phyloP scores from a whole-genome alignment of 352 stramenopile species.

The Pythium aquatile region DNA sequence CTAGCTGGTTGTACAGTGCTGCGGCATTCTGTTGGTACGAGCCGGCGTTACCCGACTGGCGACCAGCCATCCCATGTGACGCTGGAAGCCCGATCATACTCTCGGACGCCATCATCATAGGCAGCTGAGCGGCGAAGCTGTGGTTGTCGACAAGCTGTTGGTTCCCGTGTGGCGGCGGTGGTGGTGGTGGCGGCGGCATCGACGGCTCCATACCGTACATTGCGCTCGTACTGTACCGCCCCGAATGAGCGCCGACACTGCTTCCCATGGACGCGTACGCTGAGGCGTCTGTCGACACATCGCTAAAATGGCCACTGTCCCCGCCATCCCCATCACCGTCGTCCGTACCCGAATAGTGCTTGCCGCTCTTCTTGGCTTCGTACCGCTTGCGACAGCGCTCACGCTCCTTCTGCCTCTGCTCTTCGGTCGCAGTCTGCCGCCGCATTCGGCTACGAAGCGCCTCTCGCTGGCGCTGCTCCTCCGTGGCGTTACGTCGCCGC shows the following conservation, averaged over 20 bases:
- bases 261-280: constrained; percentile 34
- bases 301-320: constrained; percentile 14
- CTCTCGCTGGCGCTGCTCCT: constrained; percentile 63
- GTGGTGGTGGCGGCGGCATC: not conserved
- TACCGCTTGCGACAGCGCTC: constrained; percentile 70
- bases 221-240: constrained; percentile 23
- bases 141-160: not conserved
- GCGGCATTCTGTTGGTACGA: constrained; percentile 6
- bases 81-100: not conserved
- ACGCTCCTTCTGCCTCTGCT: constrained; percentile 55
- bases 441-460: constrained; percentile 53
- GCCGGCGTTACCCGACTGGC: not conserved
- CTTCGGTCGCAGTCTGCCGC: constrained; percentile 58
- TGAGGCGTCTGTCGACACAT: constrained; percentile 27
- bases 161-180: not conserved
- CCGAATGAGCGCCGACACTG: constrained; percentile 3
- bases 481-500: constrained; percentile 56
- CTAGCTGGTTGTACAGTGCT: constrained; percentile 8
- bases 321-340: constrained; percentile 11
- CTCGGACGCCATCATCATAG: constrained; percentile 7
- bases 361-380: constrained; percentile 48
- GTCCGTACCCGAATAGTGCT: constrained; percentile 15
- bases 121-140: constrained; percentile 1
- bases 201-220: constrained; percentile 1
- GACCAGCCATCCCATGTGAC: not conserved